Base-by-base conservation (phyloP, 2,329 filamentous ascomycete genomes). In the Colletotrichum sansevieriae region DNA sequence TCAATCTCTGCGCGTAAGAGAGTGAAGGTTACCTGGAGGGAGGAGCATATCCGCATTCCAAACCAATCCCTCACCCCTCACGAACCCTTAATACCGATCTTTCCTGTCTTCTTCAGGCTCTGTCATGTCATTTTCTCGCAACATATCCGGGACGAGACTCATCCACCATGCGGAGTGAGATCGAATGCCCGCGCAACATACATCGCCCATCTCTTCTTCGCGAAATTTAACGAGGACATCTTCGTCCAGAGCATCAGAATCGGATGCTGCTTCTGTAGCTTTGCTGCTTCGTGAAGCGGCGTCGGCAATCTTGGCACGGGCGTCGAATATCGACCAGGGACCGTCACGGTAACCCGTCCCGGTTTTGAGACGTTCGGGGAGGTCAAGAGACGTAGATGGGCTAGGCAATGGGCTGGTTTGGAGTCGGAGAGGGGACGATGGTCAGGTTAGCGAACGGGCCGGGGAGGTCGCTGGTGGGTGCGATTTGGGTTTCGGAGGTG, bases 161-260 rank as follows among this genome's bases (percentile, higher is more conserved):
- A 78, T 72, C 84, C 87, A 90, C 91, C 91, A 93, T 3, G 76
- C 75, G 56, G 85, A 81, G 71, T 91, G 8, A 91, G 82, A 52
- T 88, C 84, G 0, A 88, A 89, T 1, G 90, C 90, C 64, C 88
- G 83, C 2, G 87, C 82, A 3, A 92, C 84, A 73, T 88, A 92
- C 13, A 92, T 75, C 1, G 85, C 84, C 90, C 91, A 93, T 74
- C 90, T 80, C 78, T 91, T 91, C 78, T 92, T 90, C 18, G 4
- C 86, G 82, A 15, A 91, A 79, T 44, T 83, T 82, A 33, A 84
- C 83, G 4, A 86, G 78, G 1, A 81, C 77, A 65, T 81, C 58
- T 6, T 12, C 6, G 1, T 29, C 47, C 0, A 10, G 4, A 6
- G 10, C 20, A 0, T 2, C 8, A 5, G 3, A 0, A 4, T 11